phyloP scores from a whole-genome alignment of 306 rosid genomes.

The Vigna trinervia region DNA sequence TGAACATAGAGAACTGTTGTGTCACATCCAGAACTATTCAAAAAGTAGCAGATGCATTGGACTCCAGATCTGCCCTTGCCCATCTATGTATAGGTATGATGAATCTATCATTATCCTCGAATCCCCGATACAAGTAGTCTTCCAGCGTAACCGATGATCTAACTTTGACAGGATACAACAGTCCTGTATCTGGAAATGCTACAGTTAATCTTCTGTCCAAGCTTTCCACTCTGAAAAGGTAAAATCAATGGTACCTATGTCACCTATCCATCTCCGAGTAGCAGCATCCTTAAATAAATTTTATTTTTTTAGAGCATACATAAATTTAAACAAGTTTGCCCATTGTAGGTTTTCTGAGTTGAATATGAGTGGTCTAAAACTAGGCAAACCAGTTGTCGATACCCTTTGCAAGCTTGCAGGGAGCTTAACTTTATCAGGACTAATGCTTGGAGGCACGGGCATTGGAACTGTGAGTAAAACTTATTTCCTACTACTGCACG shows the following conservation, averaged over 20 bases:
- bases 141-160: slow-evolving; percentile 36
- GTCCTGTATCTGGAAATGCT: slow-evolving; percentile 75
- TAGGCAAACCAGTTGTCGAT: slow-evolving; percentile 77
- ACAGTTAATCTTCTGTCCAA: slow-evolving; percentile 64
- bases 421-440: slow-evolving; percentile 64
- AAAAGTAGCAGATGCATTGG: slow-evolving; percentile 75
- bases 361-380: slow-evolving; percentile 81
- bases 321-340: slow-evolving; percentile 18
- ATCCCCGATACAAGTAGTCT: slow-evolving; percentile 10
- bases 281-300: slow-evolving; percentile 32
- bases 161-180: slow-evolving; percentile 72
- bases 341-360: slow-evolving; percentile 75
- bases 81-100: slow-evolving; percentile 77
- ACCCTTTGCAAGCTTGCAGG: slow-evolving; percentile 72
- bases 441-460: slow-evolving; percentile 76
- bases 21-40: slow-evolving; percentile 86
- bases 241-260: slow-evolving; percentile 32
- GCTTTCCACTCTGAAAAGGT: slow-evolving; percentile 86
- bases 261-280: slow-evolving; percentile 27
- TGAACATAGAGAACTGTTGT: slow-evolving; percentile 80
- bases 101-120: slow-evolving; percentile 36
- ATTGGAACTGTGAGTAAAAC: slow-evolving; percentile 81
- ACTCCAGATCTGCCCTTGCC: slow-evolving; percentile 65
- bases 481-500: slow-evolving; percentile 25
- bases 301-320: slow-evolving; percentile 19